Base-by-base conservation (phyloP, 495 filamentous ascomycete genomes). In the Lepidopterella palustris region DNA sequence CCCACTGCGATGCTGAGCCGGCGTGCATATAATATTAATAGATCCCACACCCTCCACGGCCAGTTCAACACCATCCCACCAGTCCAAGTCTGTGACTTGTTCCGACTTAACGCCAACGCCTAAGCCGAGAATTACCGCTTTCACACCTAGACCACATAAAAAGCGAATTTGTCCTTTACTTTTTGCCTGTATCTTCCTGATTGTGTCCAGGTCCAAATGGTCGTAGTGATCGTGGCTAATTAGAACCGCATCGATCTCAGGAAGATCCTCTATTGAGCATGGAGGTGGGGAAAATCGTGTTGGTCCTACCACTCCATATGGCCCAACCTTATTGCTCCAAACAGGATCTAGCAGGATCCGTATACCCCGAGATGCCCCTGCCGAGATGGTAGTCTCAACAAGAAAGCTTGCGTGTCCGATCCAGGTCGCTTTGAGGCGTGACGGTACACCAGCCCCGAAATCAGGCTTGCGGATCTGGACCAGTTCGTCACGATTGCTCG, bases 171-270 rank as follows among this genome's bases (percentile, higher is more conserved):
- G 56, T 5, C 69, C 68, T 28, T 63, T 63, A 47, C 67, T 58
- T 68, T 51, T 59, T 21, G 27, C 55, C 27, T 73, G 75, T 18
- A 82, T 45, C 23, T 70, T 64, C 55, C 55, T 66, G 23, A 82
- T 61, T 0, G 74, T 74, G 25, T 70, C 66, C 31, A 60, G 55
- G 59, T 82, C 79, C 57, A 82, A 64, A 57, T 82, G 79, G 56
- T 82, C 79, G 60, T 77, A 80, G 61, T 82, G 79, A 61, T 80
- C 77, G 62, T 82, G 79, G 31, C 71, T 74, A 23, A 82, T 77
- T 29, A 72, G 63, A n/a, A 82, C 72, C 11, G 72, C 64, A 51
- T 82, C 79, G 23, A 80, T 69, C 15, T 75, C 71, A 4, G 80
- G 80, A 6, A 82, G 60, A 49, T 77, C 77, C 6, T 72, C 64